phyloP scores from a whole-genome alignment of 768 basidiomycete species.

The Serendipita sp. region DNA sequence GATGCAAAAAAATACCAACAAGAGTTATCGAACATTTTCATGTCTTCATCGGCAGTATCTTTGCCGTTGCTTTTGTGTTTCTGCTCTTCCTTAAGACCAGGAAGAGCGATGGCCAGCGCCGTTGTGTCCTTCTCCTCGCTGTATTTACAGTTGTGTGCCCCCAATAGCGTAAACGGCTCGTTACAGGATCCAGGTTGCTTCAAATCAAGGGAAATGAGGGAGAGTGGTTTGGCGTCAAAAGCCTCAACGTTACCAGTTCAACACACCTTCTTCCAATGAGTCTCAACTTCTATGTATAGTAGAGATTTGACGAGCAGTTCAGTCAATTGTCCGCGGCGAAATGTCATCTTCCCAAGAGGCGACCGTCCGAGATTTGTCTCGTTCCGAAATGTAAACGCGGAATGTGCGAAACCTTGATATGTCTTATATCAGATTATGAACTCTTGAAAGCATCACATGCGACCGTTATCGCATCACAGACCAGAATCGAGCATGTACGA shows the following conservation, averaged over 20 bases:
- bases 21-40: conserved; percentile 5
- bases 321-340: conserved; percentile 65
- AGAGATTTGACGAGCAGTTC: conserved; percentile 68
- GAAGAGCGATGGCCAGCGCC: conserved; percentile 8
- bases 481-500: conserved; percentile 75
- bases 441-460: neutral
- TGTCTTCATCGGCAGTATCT: conserved; percentile 3
- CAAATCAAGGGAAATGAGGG: conserved; percentile 14
- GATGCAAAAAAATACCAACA: neutral
- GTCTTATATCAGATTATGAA: conserved; percentile 11
- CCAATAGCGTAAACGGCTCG: conserved; percentile 54
- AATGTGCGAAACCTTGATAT: conserved; percentile 53
- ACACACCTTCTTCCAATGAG: conserved; percentile 49
- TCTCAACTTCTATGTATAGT: conserved; percentile 67
- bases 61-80: conserved; percentile 6
- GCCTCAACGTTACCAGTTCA: neutral
- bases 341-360: conserved; percentile 44
- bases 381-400: conserved; percentile 63
- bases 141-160: conserved; percentile 43
- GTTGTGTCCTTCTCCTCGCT: conserved; percentile 7
- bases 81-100: conserved; percentile 6
- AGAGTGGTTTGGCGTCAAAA: neutral
- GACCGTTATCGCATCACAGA: conserved; percentile 17
- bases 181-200: conserved; percentile 47
- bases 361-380: conserved; percentile 59